phyloP scores from a whole-genome alignment of 1,139 yeast species.

The Debaryomyces robertsiae region DNA sequence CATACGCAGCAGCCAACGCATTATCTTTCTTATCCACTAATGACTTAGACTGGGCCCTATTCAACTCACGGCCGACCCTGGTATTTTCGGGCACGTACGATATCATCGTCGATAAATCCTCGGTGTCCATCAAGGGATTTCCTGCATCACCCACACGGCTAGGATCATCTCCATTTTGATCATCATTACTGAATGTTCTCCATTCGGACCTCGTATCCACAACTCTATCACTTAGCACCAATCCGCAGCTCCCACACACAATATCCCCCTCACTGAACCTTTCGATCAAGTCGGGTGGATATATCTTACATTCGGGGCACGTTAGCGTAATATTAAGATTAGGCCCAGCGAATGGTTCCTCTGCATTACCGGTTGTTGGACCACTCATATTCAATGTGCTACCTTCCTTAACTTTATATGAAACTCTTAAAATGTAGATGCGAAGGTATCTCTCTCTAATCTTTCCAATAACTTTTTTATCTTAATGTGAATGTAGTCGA shows the following conservation, averaged over 20 bases:
- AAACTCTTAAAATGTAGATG: too few species aligned
- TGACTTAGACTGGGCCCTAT: slow-evolving; percentile 84
- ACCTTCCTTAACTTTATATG: slow-evolving; percentile 7
- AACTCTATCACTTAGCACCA: slow-evolving; percentile 87
- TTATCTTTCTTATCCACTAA: slow-evolving; percentile 86
- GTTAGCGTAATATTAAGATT: slow-evolving; percentile 86
- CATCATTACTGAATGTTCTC: slow-evolving; percentile 97
- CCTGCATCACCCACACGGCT: slow-evolving; percentile 99
- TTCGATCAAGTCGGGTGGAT: slow-evolving; percentile 94
- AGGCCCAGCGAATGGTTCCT: slow-evolving; percentile 53
- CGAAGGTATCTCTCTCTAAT: too few species aligned
- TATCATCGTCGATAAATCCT: slow-evolving; percentile 89
- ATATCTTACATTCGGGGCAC: slow-evolving; percentile 94
- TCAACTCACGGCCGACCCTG: slow-evolving; percentile 80
- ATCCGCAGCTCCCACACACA: slow-evolving; percentile 95
- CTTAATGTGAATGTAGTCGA: slow-evolving; percentile 13
- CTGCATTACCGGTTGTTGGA: slow-evolving; percentile 20
- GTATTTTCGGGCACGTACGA: slow-evolving; percentile 81
- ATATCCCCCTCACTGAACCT: slow-evolving; percentile 97
- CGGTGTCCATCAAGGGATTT: slow-evolving; percentile 90
- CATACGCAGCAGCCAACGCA: slow-evolving; percentile 85
- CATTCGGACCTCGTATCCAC: slow-evolving; percentile 97
- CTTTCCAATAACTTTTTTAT: slow-evolving; percentile 6
- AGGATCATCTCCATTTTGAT: slow-evolving; percentile 97
- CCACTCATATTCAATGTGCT: slow-evolving; percentile 16